A percentile compares a stretch with the other conserved stretches of the same genome.
These are phyloP conservation scores for Circinella minor DNA, from an alignment of 371 early-diverging fungal species.

Conservation along the genomic window DNA sequence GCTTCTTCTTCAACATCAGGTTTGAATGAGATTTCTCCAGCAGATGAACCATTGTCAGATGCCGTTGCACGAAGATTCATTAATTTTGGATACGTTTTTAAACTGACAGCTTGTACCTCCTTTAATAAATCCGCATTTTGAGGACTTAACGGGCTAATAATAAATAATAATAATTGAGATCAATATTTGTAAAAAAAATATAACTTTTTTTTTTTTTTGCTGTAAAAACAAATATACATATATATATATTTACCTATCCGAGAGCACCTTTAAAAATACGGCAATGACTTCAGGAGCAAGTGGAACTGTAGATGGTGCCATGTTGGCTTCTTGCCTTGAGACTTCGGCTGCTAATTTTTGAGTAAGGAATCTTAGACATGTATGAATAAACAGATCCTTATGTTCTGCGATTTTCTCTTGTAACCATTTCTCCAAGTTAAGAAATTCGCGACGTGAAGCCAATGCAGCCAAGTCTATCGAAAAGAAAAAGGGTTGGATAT, in stretches of 20 bases:
- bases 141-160: slow-evolving; percentile 56
- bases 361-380: slow-evolving; percentile 79
- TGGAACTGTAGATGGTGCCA: slow-evolving; percentile 53
- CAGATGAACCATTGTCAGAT: slow-evolving; percentile 33
- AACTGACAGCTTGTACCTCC: slow-evolving; percentile 62
- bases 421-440: slow-evolving; percentile 89
- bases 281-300: slow-evolving; percentile 73
- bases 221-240: not conserved
- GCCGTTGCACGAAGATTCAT: slow-evolving; percentile 39
- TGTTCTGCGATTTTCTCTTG: slow-evolving; percentile 72
- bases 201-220: too few species aligned
- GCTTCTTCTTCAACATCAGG: slow-evolving; percentile 81
- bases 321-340: slow-evolving; percentile 38
- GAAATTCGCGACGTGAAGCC: slow-evolving; percentile 79
- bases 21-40: slow-evolving; percentile 45
- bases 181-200: not conserved
- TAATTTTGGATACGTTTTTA: slow-evolving; percentile 68
- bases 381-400: slow-evolving; percentile 71
- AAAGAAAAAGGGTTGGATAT: slow-evolving; percentile 72
- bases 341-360: slow-evolving; percentile 62
- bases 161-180: slow-evolving; percentile 9
- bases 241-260: slow-evolving; percentile 50
- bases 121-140: slow-evolving; percentile 64
- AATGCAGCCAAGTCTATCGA: slow-evolving; percentile 86
- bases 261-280: slow-evolving; percentile 72